Percentiles rank a stretch among this genome's conserved stretches.
phyloP scores from a whole-genome alignment of 2,329 filamentous ascomycete genomes.

The Aspergillus sp. region DNA sequence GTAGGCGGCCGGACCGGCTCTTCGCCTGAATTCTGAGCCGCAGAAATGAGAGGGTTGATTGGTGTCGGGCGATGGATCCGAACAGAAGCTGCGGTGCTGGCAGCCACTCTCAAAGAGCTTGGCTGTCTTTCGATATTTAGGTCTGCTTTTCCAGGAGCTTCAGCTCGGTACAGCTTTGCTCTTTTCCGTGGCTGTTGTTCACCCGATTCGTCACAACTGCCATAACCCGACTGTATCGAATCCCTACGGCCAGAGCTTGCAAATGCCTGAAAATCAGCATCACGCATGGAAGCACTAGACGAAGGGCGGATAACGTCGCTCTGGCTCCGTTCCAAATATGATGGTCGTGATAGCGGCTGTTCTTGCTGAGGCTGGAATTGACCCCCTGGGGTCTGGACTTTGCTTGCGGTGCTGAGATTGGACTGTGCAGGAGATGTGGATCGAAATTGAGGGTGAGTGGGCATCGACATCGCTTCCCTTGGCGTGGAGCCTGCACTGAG shows the following conservation, averaged over 20 bases:
- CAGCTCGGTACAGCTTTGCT: conserved; percentile 72
- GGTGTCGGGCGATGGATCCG: conserved; percentile 75
- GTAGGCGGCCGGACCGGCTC: conserved; percentile 50
- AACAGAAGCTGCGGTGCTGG: conserved; percentile 84
- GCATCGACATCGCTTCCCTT: conserved; percentile 37
- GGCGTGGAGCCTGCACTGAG: conserved; percentile 46
- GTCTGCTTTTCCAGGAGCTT: conserved; percentile 68
- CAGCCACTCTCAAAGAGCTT: conserved; percentile 83
- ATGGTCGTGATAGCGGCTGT: conserved; percentile 16
- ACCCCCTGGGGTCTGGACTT: conserved; percentile 38
- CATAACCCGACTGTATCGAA: conserved; percentile 60
- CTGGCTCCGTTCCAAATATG: conserved; percentile 23
- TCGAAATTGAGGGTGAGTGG: conserved; percentile 29
- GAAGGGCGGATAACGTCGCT: conserved; percentile 58
- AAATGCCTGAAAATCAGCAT: conserved; percentile 30
- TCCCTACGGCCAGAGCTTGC: conserved; percentile 28
- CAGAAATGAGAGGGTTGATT: conserved; percentile 38
- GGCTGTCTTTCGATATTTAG: conserved; percentile 67
- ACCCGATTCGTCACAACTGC: conserved; percentile 66
- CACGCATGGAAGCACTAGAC: conserved; percentile 58
- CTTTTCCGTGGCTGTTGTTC: conserved; percentile 70
- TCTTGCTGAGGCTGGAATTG: conserved; percentile 24
- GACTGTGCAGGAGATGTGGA: conserved; percentile 42
- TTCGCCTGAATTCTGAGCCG: conserved; percentile 35
- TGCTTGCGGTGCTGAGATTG: conserved; percentile 32